A percentile compares a stretch with the other conserved stretches of the same genome.
Evolutionary conservation across 2,329 filamentous ascomycete species (phyloP).

Genomic region (Penicillium sumatraense): DNA sequence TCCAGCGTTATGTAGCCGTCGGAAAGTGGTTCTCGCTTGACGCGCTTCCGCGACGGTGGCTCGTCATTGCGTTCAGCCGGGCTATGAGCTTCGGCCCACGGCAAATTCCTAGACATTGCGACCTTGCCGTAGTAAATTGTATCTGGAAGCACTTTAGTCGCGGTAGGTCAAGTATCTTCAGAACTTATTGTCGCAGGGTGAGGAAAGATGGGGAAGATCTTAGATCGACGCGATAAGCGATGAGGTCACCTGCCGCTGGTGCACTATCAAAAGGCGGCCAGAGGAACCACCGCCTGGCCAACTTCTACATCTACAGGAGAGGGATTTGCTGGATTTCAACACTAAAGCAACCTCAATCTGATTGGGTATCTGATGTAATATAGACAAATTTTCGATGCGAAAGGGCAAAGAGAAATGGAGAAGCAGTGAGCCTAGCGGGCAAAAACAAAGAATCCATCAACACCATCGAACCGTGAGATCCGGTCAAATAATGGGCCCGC

Average conservation of each 20-base stretch:
- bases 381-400: constrained; percentile 15
- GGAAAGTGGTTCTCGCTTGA: constrained; percentile 21
- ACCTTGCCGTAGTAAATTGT: too few relatives aligned
- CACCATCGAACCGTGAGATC: constrained; percentile 8
- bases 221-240: constrained; percentile 27
- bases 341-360: constrained; percentile 2
- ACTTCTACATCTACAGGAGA: background rate
- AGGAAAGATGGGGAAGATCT: background rate
- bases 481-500: constrained; percentile 5
- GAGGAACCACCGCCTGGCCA: background rate
- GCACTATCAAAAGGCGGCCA: background rate
- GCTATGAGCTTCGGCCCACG: constrained; percentile 25
- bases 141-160: too few relatives aligned
- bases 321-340: too few relatives aligned
- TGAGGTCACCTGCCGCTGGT: constrained; percentile 23
- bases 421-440: background rate
- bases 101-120: constrained; percentile 31
- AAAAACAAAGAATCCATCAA: constrained; percentile 5
- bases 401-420: too few relatives aligned
- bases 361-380: constrained; percentile 26
- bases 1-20: constrained; percentile 15
- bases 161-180: background rate
- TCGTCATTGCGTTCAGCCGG: constrained; percentile 17
- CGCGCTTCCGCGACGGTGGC: constrained; percentile 28
- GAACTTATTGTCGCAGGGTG: background rate